These are phyloP conservation scores for Magnaporthales sp. DNA, from an alignment of 2,329 filamentous ascomycete genomes.

Conservation along the genomic window DNA sequence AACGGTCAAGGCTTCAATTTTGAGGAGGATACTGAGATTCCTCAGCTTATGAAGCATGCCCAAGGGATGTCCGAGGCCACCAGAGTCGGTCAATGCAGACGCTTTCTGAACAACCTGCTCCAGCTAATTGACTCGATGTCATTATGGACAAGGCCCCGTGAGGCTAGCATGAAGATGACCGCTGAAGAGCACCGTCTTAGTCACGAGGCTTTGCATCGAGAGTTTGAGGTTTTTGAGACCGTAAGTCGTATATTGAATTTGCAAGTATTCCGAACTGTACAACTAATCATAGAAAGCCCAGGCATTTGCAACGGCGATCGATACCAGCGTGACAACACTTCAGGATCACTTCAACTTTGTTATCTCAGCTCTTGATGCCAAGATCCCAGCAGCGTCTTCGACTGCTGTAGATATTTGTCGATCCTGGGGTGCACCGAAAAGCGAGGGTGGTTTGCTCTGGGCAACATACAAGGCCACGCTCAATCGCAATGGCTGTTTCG, in stretches of 20 bases:
- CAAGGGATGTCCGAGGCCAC: conserved; percentile 41
- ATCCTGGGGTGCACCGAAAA: not conserved
- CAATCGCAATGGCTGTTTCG: not conserved
- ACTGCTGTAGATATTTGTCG: not conserved
- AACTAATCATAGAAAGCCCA: not conserved
- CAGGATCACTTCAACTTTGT: not conserved
- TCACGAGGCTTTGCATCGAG: not conserved
- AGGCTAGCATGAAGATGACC: not conserved
- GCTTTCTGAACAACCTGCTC: not conserved
- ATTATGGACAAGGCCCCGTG: not conserved
- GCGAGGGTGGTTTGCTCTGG: not conserved
- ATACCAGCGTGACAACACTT: not conserved
- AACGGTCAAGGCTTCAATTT: conserved; percentile 37
- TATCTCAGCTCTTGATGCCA: not conserved
- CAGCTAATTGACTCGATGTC: not conserved
- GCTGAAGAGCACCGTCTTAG: not conserved
- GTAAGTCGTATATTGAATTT: not conserved
- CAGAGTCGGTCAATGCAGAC: not conserved
- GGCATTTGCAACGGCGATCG: not conserved
- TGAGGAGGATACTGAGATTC: conserved; percentile 48
- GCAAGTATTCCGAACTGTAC: too few species aligned
- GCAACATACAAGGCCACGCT: not conserved
- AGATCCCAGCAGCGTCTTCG: not conserved
- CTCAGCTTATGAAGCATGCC: conserved; percentile 49
- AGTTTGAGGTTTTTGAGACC: not conserved